phyloP scores from a whole-genome alignment of 2,329 filamentous ascomycete genomes.

The Neofusicoccum ribis region DNA sequence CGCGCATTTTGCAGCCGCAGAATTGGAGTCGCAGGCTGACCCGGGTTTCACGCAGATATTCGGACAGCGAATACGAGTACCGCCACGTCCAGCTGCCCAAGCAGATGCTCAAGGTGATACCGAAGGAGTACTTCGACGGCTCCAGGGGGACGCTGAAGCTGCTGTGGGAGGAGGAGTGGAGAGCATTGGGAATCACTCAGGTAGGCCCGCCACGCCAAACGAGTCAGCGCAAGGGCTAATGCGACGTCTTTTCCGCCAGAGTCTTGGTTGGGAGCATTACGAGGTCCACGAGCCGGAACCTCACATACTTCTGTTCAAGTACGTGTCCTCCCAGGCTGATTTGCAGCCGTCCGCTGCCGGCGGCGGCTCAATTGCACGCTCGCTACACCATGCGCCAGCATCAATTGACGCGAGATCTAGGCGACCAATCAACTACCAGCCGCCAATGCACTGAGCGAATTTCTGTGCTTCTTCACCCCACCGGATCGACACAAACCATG shows the following conservation, averaged over 20 bases:
- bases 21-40: conserved; percentile 14
- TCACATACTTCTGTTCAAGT: conserved; percentile 99
- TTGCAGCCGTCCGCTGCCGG: background rate
- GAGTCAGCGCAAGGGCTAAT: conserved; percentile 8
- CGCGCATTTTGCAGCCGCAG: background rate
- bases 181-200: conserved; percentile 94
- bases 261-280: conserved; percentile 98
- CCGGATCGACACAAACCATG: conserved; percentile 11
- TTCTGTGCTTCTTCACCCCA: background rate
- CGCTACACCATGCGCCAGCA: background rate
- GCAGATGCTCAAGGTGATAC: conserved; percentile 96
- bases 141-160: conserved; percentile 91
- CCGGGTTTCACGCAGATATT: conserved; percentile 65
- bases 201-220: conserved; percentile 49
- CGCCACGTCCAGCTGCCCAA: conserved; percentile 97
- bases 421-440: conserved; percentile 81
- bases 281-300: conserved; percentile 98
- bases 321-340: conserved; percentile 41
- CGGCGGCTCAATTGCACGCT: background rate
- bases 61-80: conserved; percentile 91
- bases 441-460: conserved; percentile 51
- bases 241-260: conserved; percentile 55
- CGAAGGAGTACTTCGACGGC: conserved; percentile 89
- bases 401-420: conserved; percentile 44
- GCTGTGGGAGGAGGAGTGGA: conserved; percentile 98